Evolutionary conservation across 805 yeast genomes (phyloP).

Genomic region (Saccharomycopsis sp.): DNA sequence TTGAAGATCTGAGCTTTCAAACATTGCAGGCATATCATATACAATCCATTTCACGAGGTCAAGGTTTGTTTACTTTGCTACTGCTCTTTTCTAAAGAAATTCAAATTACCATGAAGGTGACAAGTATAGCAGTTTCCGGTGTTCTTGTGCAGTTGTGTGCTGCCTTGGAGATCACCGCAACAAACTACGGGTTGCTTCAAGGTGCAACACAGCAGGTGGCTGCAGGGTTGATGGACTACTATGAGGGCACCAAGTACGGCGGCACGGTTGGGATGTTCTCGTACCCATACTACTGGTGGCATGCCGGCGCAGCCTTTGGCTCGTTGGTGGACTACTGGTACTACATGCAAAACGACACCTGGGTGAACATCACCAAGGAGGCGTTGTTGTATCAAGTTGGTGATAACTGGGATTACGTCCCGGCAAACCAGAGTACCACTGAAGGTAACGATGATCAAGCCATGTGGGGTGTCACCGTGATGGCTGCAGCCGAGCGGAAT

Average conservation of each 20-base stretch:
- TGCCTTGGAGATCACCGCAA: conserved; percentile 24
- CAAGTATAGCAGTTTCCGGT: not conserved
- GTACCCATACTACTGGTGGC: conserved; percentile 97
- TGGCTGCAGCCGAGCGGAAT: conserved; percentile 87
- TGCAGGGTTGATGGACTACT: conserved; percentile 73
- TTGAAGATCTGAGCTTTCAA: too few relatives aligned
- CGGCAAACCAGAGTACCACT: conserved; percentile 77
- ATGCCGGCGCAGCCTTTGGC: conserved; percentile 96
- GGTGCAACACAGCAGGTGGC: conserved; percentile 54
- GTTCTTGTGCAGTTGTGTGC: conserved; percentile 22
- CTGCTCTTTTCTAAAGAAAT: too few relatives aligned
- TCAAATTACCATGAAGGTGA: not conserved
- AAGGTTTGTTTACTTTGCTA: too few relatives aligned
- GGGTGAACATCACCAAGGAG: conserved; percentile 44
- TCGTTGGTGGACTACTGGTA: conserved; percentile 70
- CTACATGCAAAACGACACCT: conserved; percentile 62
- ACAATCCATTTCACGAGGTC: too few relatives aligned
- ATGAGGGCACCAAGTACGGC: conserved; percentile 59
- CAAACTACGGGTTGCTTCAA: conserved; percentile 25
- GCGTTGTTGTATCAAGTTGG: conserved; percentile 72
- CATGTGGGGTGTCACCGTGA: conserved; percentile 90
- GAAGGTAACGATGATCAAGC: conserved; percentile 99
- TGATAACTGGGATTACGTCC: conserved; percentile 68
- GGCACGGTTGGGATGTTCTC: conserved; percentile 82
- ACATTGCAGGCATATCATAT: too few relatives aligned